These are phyloP conservation scores for Cylindrotheca closterium DNA, from an alignment of 108 stramenopile genomes.

Conservation along the genomic window DNA sequence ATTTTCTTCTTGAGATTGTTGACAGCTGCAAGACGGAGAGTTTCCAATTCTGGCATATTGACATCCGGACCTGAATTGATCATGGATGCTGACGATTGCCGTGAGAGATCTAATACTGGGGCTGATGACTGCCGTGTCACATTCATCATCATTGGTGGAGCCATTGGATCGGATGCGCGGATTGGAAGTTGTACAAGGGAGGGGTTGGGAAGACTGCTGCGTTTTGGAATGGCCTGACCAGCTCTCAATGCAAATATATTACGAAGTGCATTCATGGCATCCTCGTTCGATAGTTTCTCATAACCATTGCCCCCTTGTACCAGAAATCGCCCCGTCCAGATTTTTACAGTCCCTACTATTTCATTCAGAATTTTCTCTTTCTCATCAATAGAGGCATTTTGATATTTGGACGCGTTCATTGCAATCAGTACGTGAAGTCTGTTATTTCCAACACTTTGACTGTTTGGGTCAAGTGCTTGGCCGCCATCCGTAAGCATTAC, in stretches of 20 bases:
- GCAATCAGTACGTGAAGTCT: constrained; percentile 26
- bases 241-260: constrained; percentile 16
- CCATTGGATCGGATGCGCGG: too few species aligned
- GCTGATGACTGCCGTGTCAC: neutral
- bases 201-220: neutral
- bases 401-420: constrained; percentile 15
- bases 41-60: constrained; percentile 3
- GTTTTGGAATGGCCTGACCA: neutral
- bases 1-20: constrained; percentile 28
- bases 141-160: neutral
- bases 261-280: constrained; percentile 18
- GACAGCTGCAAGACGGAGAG: constrained; percentile 13
- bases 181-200: too few species aligned
- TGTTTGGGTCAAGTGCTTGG: constrained; percentile 28
- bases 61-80: neutral
- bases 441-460: constrained; percentile 27
- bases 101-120: neutral
- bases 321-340: constrained; percentile 35
- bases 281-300: constrained; percentile 15
- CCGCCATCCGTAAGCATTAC: constrained; percentile 17
- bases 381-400: constrained; percentile 3
- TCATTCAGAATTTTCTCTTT: constrained; percentile 33
- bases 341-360: constrained; percentile 18
- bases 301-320: constrained; percentile 14
- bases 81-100: constrained; percentile 7